Base-by-base conservation (phyloP, 1,139 yeast genomes). In the Taphrina populina region DNA sequence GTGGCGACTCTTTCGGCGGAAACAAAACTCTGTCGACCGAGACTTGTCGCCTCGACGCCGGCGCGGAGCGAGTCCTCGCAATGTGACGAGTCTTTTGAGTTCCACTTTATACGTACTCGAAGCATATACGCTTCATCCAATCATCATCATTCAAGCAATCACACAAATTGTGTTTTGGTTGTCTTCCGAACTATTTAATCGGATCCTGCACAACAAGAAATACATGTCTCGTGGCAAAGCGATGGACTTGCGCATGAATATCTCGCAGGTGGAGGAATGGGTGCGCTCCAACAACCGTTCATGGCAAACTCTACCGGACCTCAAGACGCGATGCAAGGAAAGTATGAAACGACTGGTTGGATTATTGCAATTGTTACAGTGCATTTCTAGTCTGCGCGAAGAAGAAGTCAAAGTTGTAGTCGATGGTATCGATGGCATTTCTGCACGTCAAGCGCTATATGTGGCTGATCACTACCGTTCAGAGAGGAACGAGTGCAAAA, bases 221-320 rank as follows among this genome's bases (percentile, higher is more conserved):
- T 84, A 84, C 62, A 76, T 87, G 55, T 80, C 95, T 0, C 76
- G 99, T 58, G 76, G 88, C 1, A 81, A 84, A 62, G 97, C 97
- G 0, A 80, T 92, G 69, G 97, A 92, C 67, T 83, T 92, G 46
- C 75, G 97, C 55, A 76, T 92, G 59, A 92, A 92, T 64, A 68
- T 92, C 7, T 88, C 96, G 0, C 79, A 86, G 2, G 72, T 92
- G 49, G 96, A 92, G 68, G 96, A 92, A 66, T 92, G 98, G 98
- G 77, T 95, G 60, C 76, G 84, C 2, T 92, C 87, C 66, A 84
- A 87, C 68, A 43, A 40, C 26, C 39, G 49, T 21, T 13, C 43
- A 27, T 43, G 54, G 54, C 53, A 54, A n/a, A 21, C 34, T 5
- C 35, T 44, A 32, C 46, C 53, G 19, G 49, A 41, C 15, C 41